These are phyloP conservation scores for Lactuca sativa DNA, from an alignment of 129 eudicot genomes.

Conservation along the genomic window DNA sequence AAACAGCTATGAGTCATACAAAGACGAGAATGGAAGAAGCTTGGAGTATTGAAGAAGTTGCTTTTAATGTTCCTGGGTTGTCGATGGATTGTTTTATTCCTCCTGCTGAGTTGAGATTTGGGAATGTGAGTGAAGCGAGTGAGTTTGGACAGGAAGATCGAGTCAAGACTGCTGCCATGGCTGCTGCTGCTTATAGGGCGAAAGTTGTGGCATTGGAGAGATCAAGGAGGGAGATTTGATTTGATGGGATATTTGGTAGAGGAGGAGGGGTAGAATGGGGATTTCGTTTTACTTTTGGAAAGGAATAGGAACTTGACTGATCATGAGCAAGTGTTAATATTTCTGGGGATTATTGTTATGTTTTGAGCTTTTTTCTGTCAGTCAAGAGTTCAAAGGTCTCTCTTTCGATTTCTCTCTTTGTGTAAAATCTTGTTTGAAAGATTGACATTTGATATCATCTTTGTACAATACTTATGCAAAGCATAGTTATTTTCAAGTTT, in stretches of 20 bases:
- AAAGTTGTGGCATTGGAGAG: constrained; percentile 60
- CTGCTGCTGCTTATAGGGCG: constrained; percentile 69
- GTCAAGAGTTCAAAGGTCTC: constrained; percentile 22
- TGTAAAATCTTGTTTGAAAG: constrained; percentile 36
- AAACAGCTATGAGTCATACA: constrained; percentile 93
- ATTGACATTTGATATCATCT: constrained; percentile 33
- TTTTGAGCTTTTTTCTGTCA: constrained; percentile 18
- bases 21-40: constrained; percentile 94
- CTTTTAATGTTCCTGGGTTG: constrained; percentile 82
- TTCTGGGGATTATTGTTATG: constrained; percentile 25
- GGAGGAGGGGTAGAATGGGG: constrained; percentile 33
- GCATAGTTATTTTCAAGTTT: constrained; percentile 23
- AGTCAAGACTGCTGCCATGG: constrained; percentile 54
- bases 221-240: constrained; percentile 50
- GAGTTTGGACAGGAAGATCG: constrained; percentile 60
- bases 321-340: constrained; percentile 43
- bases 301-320: constrained; percentile 35
- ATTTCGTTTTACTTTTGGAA: constrained; percentile 31
- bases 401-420: neutral
- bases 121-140: constrained; percentile 50
- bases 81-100: constrained; percentile 90
- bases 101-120: constrained; percentile 71
- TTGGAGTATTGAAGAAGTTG: constrained; percentile 97
- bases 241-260: neutral
- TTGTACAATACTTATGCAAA: constrained; percentile 36